phyloP scores from a whole-genome alignment of 2,329 filamentous ascomycete species.

The Plectosphaerella cucumerina region DNA sequence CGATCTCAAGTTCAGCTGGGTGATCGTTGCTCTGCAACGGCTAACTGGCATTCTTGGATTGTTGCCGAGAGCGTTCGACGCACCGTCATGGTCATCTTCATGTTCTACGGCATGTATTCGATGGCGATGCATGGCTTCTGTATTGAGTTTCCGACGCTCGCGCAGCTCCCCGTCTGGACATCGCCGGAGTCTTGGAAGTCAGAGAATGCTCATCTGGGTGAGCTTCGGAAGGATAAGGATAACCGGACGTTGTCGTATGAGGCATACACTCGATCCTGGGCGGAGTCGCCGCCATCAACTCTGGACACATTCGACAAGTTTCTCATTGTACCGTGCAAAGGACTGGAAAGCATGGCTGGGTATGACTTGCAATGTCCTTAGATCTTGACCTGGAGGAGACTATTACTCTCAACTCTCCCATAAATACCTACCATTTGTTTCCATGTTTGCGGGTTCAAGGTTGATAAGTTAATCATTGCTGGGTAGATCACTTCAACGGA shows the following conservation, averaged over 20 bases:
- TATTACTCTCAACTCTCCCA: too few species aligned
- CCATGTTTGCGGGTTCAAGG: too few species aligned
- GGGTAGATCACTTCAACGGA: too few species aligned
- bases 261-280: neutral
- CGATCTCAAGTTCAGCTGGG: neutral
- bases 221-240: neutral
- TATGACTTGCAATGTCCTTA: neutral
- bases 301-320: neutral
- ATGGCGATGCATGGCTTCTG: neutral
- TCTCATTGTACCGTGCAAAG: neutral
- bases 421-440: too few species aligned
- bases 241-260: neutral
- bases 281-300: neutral
- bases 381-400: too few species aligned
- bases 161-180: neutral
- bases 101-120: neutral
- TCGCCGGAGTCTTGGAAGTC: neutral
- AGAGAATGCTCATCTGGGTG: neutral
- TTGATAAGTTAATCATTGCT: too few species aligned
- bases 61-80: slow-evolving; percentile 22
- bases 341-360: neutral
- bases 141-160: neutral
- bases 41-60: slow-evolving; percentile 6
- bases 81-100: slow-evolving; percentile 7
- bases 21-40: neutral